These are phyloP conservation scores for Trypanosoma avium DNA, from an alignment of 208 protist species.

Conservation along the genomic window DNA sequence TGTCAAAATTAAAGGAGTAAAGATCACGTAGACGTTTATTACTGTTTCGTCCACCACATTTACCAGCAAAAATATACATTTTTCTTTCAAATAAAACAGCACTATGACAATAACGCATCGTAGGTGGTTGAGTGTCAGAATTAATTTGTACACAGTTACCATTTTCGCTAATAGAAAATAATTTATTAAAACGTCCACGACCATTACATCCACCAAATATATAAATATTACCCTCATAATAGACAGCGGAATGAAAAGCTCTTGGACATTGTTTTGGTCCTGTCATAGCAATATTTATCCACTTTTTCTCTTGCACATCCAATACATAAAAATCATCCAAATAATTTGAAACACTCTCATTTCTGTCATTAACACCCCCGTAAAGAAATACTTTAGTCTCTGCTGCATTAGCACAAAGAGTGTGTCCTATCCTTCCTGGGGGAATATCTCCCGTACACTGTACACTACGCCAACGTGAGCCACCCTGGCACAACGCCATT, in stretches of 20 bases:
- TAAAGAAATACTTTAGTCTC: constrained; percentile 83
- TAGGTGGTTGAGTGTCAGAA: constrained; percentile 26
- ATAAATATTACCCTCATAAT: constrained; percentile 62
- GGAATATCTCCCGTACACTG: constrained; percentile 45
- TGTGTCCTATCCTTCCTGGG: constrained; percentile 84
- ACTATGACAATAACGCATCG: constrained; percentile 86
- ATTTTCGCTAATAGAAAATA: constrained; percentile 73
- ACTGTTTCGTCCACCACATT: constrained; percentile 88
- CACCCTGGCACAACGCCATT: constrained; percentile 18
- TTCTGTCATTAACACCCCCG: constrained; percentile 83
- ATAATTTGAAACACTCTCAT: constrained; percentile 74
- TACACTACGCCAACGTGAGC: constrained; percentile 50
- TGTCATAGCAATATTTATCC: constrained; percentile 53
- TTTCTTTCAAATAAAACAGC: constrained; percentile 65
- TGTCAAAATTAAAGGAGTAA: constrained; percentile 41
- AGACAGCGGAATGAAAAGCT: constrained; percentile 86
- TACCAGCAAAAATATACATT: constrained; percentile 90
- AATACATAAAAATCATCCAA: constrained; percentile 84
- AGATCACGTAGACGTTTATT: constrained; percentile 83
- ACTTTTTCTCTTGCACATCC: constrained; percentile 64
- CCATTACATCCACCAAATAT: constrained; percentile 90
- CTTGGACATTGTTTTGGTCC: constrained; percentile 69
- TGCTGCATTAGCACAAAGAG: constrained; percentile 66
- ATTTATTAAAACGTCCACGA: constrained; percentile 77
- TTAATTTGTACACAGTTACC: constrained; percentile 36